Conservation (phyloP, 176 grass and related monocot species). For the Triticum urartu region DNA sequence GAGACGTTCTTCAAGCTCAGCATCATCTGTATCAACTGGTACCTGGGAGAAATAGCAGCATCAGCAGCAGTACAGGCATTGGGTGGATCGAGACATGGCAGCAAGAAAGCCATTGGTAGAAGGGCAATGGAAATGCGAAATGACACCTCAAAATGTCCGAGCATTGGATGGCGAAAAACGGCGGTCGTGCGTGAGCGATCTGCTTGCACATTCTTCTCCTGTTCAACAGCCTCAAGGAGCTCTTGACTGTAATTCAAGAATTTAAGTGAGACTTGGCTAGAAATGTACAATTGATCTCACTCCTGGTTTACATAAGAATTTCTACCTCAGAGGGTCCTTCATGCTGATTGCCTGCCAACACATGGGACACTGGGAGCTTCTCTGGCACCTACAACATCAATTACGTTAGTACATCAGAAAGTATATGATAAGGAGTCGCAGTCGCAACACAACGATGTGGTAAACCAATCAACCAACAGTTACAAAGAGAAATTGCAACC, state of each 20-base stretch:
- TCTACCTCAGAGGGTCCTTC: slow-evolving; percentile 82
- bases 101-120: neutral
- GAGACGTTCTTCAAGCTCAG: slow-evolving; percentile 69
- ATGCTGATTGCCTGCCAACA: slow-evolving; percentile 93
- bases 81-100: neutral
- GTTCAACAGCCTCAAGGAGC: slow-evolving; percentile 86
- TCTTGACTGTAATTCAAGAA: slow-evolving; percentile 60
- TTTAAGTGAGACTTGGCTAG: neutral
- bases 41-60: slow-evolving; percentile 6
- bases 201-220: slow-evolving; percentile 60
- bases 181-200: slow-evolving; percentile 44
- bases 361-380: slow-evolving; percentile 97
- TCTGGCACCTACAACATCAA: slow-evolving; percentile 69
- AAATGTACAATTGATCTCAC: slow-evolving; percentile 2
- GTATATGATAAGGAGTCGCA: neutral
- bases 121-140: neutral
- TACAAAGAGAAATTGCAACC: neutral
- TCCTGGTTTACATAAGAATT: slow-evolving; percentile 3
- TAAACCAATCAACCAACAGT: neutral
- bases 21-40: slow-evolving; percentile 51
- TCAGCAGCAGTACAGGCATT: neutral
- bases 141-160: slow-evolving; percentile 85
- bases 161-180: slow-evolving; percentile 71
- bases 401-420: neutral
- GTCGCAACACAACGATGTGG: neutral